Evolutionary conservation across 305 asterid species (phyloP), one percentile per base, ranked within the genome.

Genomic region (Solanum hybrid): DNA sequence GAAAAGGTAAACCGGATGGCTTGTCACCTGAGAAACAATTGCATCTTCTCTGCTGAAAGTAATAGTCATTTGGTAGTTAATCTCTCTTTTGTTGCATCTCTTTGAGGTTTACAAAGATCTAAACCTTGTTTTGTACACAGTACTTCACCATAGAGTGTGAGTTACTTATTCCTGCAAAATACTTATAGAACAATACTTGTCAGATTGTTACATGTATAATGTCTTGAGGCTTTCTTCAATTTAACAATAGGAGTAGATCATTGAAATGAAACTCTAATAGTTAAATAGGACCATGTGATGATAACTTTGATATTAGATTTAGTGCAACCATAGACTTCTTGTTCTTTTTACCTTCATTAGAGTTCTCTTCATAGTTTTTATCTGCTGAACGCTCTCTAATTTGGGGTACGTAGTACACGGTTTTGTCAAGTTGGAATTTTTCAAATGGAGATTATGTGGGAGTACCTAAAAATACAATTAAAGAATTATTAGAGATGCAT

Each of bases 1-100:
- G 92, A 94, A 91, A 94, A 94, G 96, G 96, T 93, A 89, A 39
- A 80, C 75, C 39, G 3, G 73, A 35, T 42, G 36, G 46, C 24
- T 76, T 36, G 78, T 35, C 78, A 42, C 82, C 51, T 42, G 26
- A 7, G 22, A 40, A 75, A 75, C 20, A 76, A 76, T 13, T 76
- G 40, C 39, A 33, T 82, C 26, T 42, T 82, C 26, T 82, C 36
- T 28, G 34, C n/a, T 40, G 71, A 61, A 42, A 51, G 31, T 20
- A 83, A 29, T 82, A 28, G 36, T 46, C 12, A 2, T 84, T 29
- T 29, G 20, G 74, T 83, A 46, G 3, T 42, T 7, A 2, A 57
- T 29, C 40, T 20, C 75, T 84, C 31, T 31, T 57, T 84, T 29
- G 31, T 22, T 5, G 88, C 42, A 20, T 18, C 20, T 29, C 40